A percentile compares a stretch with the other conserved stretches of the same genome.
Evolutionary conservation across 805 yeast species (phyloP).

Genomic region (Debaryomyces hansenii): DNA sequence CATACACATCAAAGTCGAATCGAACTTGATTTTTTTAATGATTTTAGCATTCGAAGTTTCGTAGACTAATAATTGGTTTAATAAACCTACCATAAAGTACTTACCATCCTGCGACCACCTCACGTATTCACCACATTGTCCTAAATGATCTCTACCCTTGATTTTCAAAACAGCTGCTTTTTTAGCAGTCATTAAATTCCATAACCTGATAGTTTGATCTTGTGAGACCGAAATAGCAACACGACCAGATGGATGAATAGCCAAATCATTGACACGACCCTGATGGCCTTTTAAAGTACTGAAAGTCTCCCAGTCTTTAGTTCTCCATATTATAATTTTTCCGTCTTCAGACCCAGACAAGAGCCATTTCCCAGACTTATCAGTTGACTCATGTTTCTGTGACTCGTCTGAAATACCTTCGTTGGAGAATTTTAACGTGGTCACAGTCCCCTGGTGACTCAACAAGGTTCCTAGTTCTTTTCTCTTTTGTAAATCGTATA

Average conservation of each 20-base stretch:
- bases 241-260: conserved; percentile 87
- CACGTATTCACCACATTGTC: conserved; percentile 64
- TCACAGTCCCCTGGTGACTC: conserved; percentile 87
- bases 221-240: conserved; percentile 87
- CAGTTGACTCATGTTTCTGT: conserved; percentile 15
- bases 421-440: conserved; percentile 68
- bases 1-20: conserved; percentile 66
- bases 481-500: conserved; percentile 90
- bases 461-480: conserved; percentile 89
- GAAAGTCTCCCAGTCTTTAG: conserved; percentile 94
- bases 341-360: conserved; percentile 91
- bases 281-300: conserved; percentile 88
- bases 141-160: conserved; percentile 64
- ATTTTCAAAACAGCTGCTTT: conserved; percentile 84
- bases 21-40: conserved; percentile 50
- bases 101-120: conserved; percentile 71
- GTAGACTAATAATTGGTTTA: conserved; percentile 64
- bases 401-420: conserved; percentile 31
- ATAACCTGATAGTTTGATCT: conserved; percentile 79
- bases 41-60: conserved; percentile 62
- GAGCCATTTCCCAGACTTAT: conserved; percentile 79
- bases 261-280: conserved; percentile 78
- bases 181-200: conserved; percentile 97
- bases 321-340: conserved; percentile 86
- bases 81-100: conserved; percentile 72